A percentile compares a stretch with the other conserved stretches of the same genome.
phyloP scores from a whole-genome alignment of 768 basidiomycete genomes.

The Hericium alpestre region DNA sequence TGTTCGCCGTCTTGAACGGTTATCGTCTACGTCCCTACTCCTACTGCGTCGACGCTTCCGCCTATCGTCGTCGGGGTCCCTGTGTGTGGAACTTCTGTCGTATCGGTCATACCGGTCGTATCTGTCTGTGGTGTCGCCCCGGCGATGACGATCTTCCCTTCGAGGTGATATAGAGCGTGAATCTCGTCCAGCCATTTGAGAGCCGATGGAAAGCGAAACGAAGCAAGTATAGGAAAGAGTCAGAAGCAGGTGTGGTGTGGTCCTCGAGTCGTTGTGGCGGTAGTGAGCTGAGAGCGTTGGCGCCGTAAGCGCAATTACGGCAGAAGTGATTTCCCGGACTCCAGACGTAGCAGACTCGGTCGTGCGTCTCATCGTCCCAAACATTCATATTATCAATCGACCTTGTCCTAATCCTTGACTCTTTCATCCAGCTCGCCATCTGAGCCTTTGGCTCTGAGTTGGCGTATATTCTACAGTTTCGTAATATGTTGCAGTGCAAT shows the following conservation, averaged over 20 bases:
- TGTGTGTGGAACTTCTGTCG: neutral
- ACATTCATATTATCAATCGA: neutral
- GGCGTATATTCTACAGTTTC: neutral
- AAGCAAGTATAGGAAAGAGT: neutral
- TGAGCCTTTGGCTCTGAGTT: neutral
- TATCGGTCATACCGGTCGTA: no score
- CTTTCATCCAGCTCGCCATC: neutral
- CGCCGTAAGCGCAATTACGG: no score
- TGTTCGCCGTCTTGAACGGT: slow-evolving; percentile 15
- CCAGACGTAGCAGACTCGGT: neutral
- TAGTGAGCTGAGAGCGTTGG: no score
- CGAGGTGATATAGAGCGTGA: slow-evolving; percentile 8
- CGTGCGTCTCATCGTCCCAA: neutral
- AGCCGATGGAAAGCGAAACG: neutral
- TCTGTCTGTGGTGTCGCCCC: no score
- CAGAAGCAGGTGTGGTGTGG: no score
- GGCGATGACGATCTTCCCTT: neutral
- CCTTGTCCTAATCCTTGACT: neutral
- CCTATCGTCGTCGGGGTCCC: slow-evolving; percentile 2
- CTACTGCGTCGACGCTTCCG: slow-evolving; percentile 1
- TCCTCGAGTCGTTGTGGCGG: no score
- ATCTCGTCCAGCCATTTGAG: slow-evolving; percentile 3
- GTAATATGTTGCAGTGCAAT: neutral
- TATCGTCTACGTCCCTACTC: slow-evolving; percentile 12
- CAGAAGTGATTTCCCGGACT: no score